Base-by-base conservation (phyloP, 2,329 filamentous ascomycete genomes). In the Juglanconis sp. region DNA sequence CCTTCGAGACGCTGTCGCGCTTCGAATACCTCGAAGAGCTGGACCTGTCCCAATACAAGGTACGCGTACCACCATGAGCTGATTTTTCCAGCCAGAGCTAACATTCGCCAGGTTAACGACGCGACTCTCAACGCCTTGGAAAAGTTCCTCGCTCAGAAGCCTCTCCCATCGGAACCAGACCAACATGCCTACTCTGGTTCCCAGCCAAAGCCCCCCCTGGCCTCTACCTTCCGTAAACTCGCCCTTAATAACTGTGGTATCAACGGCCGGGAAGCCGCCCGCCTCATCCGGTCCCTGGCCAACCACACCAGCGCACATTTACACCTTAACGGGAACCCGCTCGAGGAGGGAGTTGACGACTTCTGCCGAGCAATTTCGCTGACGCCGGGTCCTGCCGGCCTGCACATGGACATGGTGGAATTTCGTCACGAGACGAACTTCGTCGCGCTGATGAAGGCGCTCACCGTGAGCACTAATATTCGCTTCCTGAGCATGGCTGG, bases 351-450 rank as follows among this genome's bases (percentile, higher is more conserved):
- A 2, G 78, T 84, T 35, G 79, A 79, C 17, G 75, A 81, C 55
- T 71, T 85, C 57, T 80, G 79, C 30, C 72, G 74, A 24, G 77
- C 80, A 7, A 77, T 86, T 32, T 71, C 75, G 0, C 70, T 73
- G 56, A 78, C 78, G 13, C 76, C 77, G 63, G 79, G 80, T 1
- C 81, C 81, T 0, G 78, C 74, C 62, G 78, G 76, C 31, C 70
- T 85, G 30, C 79, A 81, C 63, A 70, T 84, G 62, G 79, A 84
- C 63, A 84, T 85, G 81, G 73, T 84, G n/a, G 81, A 85, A 62
- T 84, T 85, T 64, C 72, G 74, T 24, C 70, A 78, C 44, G 82
- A 85, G 66, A 68, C 68, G 9, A 82, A 77, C 66, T 86, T 82
- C 64, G 75, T 82, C 57, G 76, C 76, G 56, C 74, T 86, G 4